Base-by-base conservation (phyloP, 208 protist species). In the Crithidia mellificae region DNA sequence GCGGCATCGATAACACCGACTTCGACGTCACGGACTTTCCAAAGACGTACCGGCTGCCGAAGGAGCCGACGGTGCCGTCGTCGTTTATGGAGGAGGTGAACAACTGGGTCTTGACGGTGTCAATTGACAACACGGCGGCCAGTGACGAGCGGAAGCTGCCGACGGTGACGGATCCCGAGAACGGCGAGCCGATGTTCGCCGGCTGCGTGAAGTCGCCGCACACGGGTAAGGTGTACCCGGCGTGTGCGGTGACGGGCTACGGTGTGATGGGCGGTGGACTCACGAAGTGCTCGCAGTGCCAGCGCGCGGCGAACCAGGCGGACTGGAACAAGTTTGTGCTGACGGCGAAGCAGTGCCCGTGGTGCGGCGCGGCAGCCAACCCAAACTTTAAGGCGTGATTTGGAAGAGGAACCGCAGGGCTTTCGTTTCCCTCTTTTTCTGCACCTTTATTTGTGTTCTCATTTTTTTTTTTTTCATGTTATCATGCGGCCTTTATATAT, bases 311-410 rank as follows among this genome's bases (percentile, higher is more conserved):
- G 7, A 88, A 85, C 65, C 89, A 94, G 77, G 91, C 86, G 12
- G 92, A 97, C 75, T 98, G 95, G 95, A 97, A 95, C 65, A 81
- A 82, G 64, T 93, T 89, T 56, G 80, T 98, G 47, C 55, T 90
- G 36, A 62, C 84, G 29, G 80, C 69, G 24, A 95, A 94, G 76
- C 53, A 64, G 43, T 98, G 94, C 71, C 94, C 94, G 36, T 98
- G 94, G 94, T 98, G 94, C 62, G 72, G 80, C 11, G 71, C 53
- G 14, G 38, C 74, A 17, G 82, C 85, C 52, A 83, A 53, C 20
- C 80, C 86, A 4, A 76, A 88, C 68, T 97, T 95, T 66, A 83
- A 85, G 62, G 30, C 83, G 39, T 90, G 11, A 38, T 38, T 38
- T 38, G 11, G 34, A 38, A 38, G 34, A 38, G 11, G 34, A 38